phyloP scores from a whole-genome alignment of 345 rosid species.

The Lagerstroemia speciosa region DNA sequence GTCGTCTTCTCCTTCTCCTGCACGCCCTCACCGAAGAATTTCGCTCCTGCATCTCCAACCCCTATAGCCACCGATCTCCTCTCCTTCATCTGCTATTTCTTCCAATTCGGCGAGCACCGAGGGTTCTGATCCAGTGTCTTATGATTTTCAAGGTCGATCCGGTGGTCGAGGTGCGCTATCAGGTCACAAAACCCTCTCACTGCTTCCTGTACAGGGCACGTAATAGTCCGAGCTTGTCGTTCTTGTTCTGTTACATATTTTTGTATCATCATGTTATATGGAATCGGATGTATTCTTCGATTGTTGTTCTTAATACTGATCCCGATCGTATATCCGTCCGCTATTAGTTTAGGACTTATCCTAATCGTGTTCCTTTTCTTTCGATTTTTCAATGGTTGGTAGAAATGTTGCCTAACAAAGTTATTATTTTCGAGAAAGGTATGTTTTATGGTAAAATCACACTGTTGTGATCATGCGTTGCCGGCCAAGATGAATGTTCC shows the following conservation, averaged over 20 bases:
- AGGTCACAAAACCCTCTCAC: background rate
- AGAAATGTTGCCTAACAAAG: background rate
- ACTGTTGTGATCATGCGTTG: background rate
- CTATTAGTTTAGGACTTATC: background rate
- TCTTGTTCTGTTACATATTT: background rate
- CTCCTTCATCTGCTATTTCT: background rate
- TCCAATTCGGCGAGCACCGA: background rate
- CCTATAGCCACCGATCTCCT: background rate
- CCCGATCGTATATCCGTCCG: background rate
- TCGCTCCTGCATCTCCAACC: too few relatives aligned
- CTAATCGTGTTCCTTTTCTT: background rate
- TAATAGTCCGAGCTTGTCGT: too few relatives aligned
- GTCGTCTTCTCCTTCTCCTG: background rate
- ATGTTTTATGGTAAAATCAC: too few relatives aligned
- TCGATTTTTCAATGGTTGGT: background rate
- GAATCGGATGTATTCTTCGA: background rate
- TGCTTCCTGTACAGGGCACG: background rate
- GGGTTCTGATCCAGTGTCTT: background rate
- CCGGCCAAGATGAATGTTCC: background rate
- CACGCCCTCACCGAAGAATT: background rate
- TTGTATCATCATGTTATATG: background rate
- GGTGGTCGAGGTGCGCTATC: background rate
- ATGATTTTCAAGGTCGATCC: background rate
- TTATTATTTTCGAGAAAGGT: background rate
- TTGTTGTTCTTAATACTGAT: background rate